Evolutionary conservation across 164 flowering plant species (phyloP).

Genomic region (Annona cherimola): DNA sequence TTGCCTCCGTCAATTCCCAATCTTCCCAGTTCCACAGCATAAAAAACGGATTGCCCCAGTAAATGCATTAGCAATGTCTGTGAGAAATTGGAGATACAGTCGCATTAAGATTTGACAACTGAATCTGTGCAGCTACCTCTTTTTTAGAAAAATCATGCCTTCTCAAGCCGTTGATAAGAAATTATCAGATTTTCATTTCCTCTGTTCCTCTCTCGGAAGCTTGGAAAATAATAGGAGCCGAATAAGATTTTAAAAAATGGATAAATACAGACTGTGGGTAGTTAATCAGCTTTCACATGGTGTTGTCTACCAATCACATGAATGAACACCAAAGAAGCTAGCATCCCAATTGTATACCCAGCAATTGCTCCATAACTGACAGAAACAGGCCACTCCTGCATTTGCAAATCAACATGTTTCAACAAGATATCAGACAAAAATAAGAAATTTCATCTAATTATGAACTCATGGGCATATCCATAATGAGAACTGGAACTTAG

Average conservation of each 20-base stretch:
- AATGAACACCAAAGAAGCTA: slow-evolving; percentile 36
- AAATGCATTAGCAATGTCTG: too few relatives aligned
- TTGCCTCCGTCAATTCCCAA: too few relatives aligned
- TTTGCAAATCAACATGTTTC: background rate
- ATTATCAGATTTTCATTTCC: background rate
- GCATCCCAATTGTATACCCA: slow-evolving; percentile 59
- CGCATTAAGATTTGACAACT: too few relatives aligned
- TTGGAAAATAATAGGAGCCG: background rate
- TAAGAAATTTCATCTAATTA: background rate
- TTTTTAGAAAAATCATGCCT: too few relatives aligned
- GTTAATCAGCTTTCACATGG: slow-evolving; percentile 42
- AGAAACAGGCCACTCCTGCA: slow-evolving; percentile 94
- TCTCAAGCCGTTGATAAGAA: too few relatives aligned
- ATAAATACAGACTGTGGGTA: slow-evolving; percentile 26
- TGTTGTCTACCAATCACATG: slow-evolving; percentile 16
- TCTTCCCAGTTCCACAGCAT: too few relatives aligned
- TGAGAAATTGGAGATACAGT: too few relatives aligned
- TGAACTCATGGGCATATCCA: background rate
- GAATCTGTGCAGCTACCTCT: too few relatives aligned
- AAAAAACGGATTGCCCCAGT: too few relatives aligned
- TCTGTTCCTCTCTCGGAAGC: too few relatives aligned
- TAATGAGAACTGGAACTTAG: background rate
- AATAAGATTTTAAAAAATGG: background rate
- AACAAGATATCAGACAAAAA: background rate
- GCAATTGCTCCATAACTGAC: slow-evolving; percentile 74